These are phyloP conservation scores for Hypomyces rosellus DNA, from an alignment of 2,329 filamentous ascomycete genomes.

Conservation along the genomic window DNA sequence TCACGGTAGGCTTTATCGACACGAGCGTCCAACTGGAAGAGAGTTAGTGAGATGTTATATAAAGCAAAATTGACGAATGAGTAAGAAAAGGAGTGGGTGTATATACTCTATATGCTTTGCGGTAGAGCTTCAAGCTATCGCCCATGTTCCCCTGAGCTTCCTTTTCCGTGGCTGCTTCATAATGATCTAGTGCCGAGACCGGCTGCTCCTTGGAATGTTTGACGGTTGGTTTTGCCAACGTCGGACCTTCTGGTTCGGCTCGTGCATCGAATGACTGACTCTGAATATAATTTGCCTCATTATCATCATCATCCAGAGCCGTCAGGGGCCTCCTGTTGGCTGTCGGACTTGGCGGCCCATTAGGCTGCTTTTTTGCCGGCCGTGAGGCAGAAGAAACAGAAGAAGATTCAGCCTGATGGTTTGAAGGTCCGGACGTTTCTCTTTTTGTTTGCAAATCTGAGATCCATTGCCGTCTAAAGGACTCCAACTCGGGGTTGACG, in stretches of 20 bases:
- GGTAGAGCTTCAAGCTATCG: conserved; percentile 81
- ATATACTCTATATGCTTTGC: conserved; percentile 76
- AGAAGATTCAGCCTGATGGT: not conserved
- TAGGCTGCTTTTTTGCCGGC: not conserved
- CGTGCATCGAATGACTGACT: conserved; percentile 14
- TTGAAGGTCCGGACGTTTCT: not conserved
- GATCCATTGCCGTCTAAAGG: conserved; percentile 78
- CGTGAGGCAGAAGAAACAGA: not conserved
- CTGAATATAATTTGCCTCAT: conserved; percentile 11
- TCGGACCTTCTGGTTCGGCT: conserved; percentile 10
- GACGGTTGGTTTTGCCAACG: conserved; percentile 12
- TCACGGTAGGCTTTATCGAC: conserved; percentile 85
- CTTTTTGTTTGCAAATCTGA: conserved; percentile 60
- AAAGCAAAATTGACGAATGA: too few relatives aligned
- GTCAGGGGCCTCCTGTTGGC: not conserved
- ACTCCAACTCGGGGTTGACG: conserved; percentile 68
- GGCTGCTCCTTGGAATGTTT: conserved; percentile 2
- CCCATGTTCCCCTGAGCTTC: conserved; percentile 80
- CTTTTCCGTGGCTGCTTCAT: conserved; percentile 83
- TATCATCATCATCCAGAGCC: conserved; percentile 3
- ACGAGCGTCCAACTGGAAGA: conserved; percentile 63
- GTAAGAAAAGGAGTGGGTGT: not conserved
- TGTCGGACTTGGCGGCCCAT: conserved; percentile 1
- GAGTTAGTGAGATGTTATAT: conserved; percentile 8
- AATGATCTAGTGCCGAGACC: conserved; percentile 80